Evolutionary conservation across 768 basidiomycete genomes (phyloP).

Genomic region (Mrakia hoshinonis): DNA sequence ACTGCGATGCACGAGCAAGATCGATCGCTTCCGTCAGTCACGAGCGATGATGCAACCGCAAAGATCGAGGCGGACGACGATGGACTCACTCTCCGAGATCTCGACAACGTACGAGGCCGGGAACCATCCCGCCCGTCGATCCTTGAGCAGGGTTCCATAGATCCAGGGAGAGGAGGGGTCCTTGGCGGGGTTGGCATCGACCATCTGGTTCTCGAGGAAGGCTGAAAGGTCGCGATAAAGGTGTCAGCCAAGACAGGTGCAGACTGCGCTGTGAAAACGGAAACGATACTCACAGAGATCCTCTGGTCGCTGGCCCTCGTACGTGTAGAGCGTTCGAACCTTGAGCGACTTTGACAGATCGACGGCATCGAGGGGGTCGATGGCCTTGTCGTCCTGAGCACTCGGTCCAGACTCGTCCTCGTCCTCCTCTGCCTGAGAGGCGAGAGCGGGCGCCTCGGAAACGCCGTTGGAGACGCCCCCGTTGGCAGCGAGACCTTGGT

Average conservation of each 20-base stretch:
- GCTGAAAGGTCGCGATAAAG: conserved; percentile 43
- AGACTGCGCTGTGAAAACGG: neutral
- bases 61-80: too few species aligned
- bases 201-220: conserved; percentile 68
- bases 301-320: conserved; percentile 74
- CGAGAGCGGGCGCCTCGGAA: conserved; percentile 27
- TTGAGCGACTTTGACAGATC: conserved; percentile 49
- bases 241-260: neutral
- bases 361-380: conserved; percentile 61
- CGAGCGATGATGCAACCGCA: too few species aligned
- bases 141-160: conserved; percentile 64
- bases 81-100: conserved; percentile 55
- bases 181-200: conserved; percentile 78
- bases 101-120: conserved; percentile 78
- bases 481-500: conserved; percentile 74
- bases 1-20: conserved; percentile 28
- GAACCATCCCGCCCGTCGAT: conserved; percentile 73
- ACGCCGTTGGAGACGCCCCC: conserved; percentile 26
- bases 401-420: conserved; percentile 43
- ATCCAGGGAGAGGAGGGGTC: conserved; percentile 78
- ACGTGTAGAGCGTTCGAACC: conserved; percentile 72
- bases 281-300: conserved; percentile 63
- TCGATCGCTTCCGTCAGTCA: too few species aligned
- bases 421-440: conserved; percentile 46
- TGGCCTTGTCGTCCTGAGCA: conserved; percentile 15